Conservation (phyloP, 1,139 yeast genomes). For the Geotrichum citri-aurantii region DNA sequence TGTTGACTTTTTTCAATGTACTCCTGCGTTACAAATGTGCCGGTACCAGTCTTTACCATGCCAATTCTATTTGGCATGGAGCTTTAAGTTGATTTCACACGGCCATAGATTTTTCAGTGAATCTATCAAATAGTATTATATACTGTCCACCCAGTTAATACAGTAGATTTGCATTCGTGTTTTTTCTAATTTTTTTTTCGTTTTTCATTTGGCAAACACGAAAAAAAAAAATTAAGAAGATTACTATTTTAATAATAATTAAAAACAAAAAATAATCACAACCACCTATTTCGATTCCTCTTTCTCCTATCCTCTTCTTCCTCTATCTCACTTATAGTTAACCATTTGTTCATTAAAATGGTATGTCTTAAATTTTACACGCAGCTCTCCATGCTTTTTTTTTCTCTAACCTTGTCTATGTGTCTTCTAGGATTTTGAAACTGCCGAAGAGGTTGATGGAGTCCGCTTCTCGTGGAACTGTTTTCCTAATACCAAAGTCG, state of each 20-base stretch:
- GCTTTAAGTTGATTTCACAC: too few relatives aligned
- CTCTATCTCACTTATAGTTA: not conserved
- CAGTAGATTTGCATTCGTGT: too few relatives aligned
- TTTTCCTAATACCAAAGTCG: conserved; percentile 82
- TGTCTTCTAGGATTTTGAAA: conserved; percentile 59
- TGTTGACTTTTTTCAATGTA: too few relatives aligned
- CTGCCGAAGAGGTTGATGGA: conserved; percentile 82
- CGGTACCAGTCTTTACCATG: not conserved
- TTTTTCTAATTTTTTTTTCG: too few relatives aligned
- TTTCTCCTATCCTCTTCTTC: not conserved
- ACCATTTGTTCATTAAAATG: not conserved
- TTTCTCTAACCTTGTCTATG: not conserved
- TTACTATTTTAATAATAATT: too few relatives aligned
- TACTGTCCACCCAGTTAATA: too few relatives aligned
- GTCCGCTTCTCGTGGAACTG: conserved; percentile 88
- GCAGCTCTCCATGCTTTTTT: not conserved
- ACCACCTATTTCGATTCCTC: not conserved
- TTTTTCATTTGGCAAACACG: not conserved
- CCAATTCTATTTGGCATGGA: too few relatives aligned
- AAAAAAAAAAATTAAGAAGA: too few relatives aligned
- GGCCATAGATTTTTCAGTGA: too few relatives aligned
- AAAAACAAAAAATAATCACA: not conserved
- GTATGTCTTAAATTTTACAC: not conserved
- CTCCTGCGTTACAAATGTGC: not conserved
- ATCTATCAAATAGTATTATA: too few relatives aligned